Base-by-base conservation (phyloP, 1,284 basidiomycete genomes). In the Ceratobasidium sp. region DNA sequence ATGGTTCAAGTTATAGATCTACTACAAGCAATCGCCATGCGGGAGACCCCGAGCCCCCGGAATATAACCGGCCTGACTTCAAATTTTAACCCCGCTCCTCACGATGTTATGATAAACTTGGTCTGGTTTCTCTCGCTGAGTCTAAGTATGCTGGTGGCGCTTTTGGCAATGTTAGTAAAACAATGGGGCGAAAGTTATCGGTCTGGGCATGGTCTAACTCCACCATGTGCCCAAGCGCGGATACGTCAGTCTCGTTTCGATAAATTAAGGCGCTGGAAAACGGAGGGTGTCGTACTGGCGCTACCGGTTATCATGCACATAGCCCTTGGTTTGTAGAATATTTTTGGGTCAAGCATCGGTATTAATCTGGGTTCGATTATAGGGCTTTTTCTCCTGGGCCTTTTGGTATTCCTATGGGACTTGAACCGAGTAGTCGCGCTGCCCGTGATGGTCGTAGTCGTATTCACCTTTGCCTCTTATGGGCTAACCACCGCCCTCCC, bases 111-210 rank as follows among this genome's bases (percentile, higher is more conserved):
- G 14, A 29, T 71, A 3, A 71, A 71, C 41, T 13, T n/a, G 8
- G 1, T 16, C n/a, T 71, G 68, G 68, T 71, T 59, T 48, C 37
- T 58, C 19, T 71, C 68, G 5, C 19, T 71, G n/a, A 71, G 39
- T 9, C 41, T 71, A 19, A 71, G 68, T 43, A 58, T 71, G 0
- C 14, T 24, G 2, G 68, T 71, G 0, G 24, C 68, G 24, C 39
- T 71, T 0, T 22, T 59, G 8, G 68, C 53, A 7, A 59, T 58
- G 14, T 41, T 71, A 9, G 68, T 71, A 2, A 71, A 71, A n/a
- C 68, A 71, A 48, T 71, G 68, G 66, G 37, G 66, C 22, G 19
- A 48, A 16, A 27, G 39, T 16, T 69, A 46, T 22, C 37, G 37
- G 1, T 39, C 53, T 22, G 39, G 54, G 3, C 16, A 16, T 22